Conservation (phyloP, 2,329 filamentous ascomycete species). For the Xylariaceae sp. region DNA sequence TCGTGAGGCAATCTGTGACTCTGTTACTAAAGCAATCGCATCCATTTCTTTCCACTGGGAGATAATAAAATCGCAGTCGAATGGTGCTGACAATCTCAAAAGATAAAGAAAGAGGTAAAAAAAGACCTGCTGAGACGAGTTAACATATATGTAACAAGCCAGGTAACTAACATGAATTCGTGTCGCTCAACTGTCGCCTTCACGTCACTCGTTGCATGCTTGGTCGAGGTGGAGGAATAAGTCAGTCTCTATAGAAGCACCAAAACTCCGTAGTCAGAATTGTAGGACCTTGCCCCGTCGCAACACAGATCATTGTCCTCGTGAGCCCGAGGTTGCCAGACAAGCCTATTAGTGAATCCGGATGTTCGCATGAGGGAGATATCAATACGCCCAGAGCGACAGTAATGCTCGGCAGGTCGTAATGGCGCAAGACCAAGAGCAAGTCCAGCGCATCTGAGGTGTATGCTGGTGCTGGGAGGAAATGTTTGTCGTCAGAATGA, state of each 20-base stretch:
- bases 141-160: background rate
- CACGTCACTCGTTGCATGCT: constrained; percentile 13
- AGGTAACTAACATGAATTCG: constrained; percentile 3
- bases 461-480: constrained; percentile 12
- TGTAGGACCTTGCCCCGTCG: background rate
- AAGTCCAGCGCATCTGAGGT: constrained; percentile 17
- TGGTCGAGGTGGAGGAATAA: background rate
- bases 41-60: background rate
- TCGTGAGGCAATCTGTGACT: constrained; percentile 11
- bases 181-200: constrained; percentile 4
- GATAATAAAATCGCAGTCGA: no score
- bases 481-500: constrained; percentile 17
- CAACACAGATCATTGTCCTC: background rate
- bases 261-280: background rate
- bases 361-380: constrained; percentile 1
- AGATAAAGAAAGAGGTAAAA: no score
- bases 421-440: constrained; percentile 9
- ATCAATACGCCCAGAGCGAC: constrained; percentile 12
- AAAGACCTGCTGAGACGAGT: no score
- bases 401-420: constrained; percentile 15
- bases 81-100: no score
- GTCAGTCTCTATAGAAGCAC: constrained; percentile 9
- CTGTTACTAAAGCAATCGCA: constrained; percentile 7
- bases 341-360: background rate
- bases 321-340: background rate